Base-by-base conservation (phyloP, 73 alveolate species). In the Paramecium primaurelia region DNA sequence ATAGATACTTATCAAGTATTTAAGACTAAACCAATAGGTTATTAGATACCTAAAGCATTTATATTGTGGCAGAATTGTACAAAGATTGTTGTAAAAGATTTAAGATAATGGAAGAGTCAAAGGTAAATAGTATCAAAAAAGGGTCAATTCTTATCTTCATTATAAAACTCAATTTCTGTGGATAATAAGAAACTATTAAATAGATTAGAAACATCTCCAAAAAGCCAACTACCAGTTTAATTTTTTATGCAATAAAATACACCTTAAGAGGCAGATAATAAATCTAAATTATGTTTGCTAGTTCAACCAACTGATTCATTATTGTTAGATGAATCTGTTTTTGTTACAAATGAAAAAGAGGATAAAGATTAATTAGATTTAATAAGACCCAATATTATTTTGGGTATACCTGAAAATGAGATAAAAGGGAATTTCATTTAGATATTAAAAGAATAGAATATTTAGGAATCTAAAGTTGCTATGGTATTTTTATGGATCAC, bases 1-100 rank as follows among this genome's bases (percentile, higher is more conserved):
- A 92, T 93, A 60, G 87, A 73, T 77, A 93, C 96, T 49, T 93
- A 75, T 92, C 25, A 80, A 80, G 91, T 80, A 8, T 80, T 44
- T 44, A 80, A 80, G 45, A 47, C 71, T n/a, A 80, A 47, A 44
- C 91, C 91, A 20, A 28, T 8, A 22, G 58, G 58, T 0, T 80
- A 80, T 80, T 11, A 45, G 18, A 10, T 49, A 80, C 71, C 71
- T 11, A 49, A 25, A 4, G 51, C 47, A 16, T 49, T 32, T 14
- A 10, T 26, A 12, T n/a, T 25, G 16, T 80, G 91, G 91, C 38
- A 80, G 36, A 80, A 80, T 40, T 25, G 47, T 47, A 47, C 91
- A 2, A 80, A 80, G 30, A 20, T 45, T 32, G 91, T 80, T 3
- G 34, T 80, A 26, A 80, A 80, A 3, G 91, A 80, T 8, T 2